These are phyloP conservation scores for Filobasidium wieringae DNA, from an alignment of 768 basidiomycete genomes.

Conservation along the genomic window DNA sequence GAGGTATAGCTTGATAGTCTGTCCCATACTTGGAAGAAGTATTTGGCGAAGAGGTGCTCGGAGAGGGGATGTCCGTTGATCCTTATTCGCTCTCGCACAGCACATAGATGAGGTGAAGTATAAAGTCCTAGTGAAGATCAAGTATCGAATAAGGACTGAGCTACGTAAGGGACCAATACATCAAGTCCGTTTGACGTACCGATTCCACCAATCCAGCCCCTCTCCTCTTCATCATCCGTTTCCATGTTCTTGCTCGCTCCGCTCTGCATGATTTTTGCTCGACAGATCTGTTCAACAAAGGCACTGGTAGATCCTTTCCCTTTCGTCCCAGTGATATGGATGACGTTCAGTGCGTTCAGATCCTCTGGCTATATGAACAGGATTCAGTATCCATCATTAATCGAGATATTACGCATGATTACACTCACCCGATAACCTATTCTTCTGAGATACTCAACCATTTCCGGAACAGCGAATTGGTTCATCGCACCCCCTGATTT, in stretches of 20 bases:
- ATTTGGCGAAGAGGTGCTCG: slow-evolving; percentile 74
- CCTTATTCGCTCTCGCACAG: slow-evolving; percentile 88
- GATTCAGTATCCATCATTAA: no score
- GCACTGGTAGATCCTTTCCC: slow-evolving; percentile 97
- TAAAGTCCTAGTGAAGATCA: slow-evolving; percentile 57
- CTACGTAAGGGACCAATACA: background rate
- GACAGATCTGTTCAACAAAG: slow-evolving; percentile 74
- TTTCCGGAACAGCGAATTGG: slow-evolving; percentile 65
- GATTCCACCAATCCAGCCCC: slow-evolving; percentile 10
- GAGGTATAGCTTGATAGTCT: slow-evolving; percentile 22
- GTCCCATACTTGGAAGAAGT: slow-evolving; percentile 96
- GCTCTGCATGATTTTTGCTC: slow-evolving; percentile 45
- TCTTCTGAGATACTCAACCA: slow-evolving; percentile 73
- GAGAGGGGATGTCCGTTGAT: slow-evolving; percentile 82
- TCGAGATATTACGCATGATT: background rate
- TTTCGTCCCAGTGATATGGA: slow-evolving; percentile 96
- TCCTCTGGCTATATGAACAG: slow-evolving; percentile 54
- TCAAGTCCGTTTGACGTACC: slow-evolving; percentile 1
- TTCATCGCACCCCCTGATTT: slow-evolving; percentile 55
- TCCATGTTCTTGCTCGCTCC: slow-evolving; percentile 4
- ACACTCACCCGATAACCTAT: slow-evolving; percentile 73
- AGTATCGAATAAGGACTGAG: background rate
- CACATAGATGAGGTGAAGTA: slow-evolving; percentile 91
- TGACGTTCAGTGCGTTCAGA: slow-evolving; percentile 75
- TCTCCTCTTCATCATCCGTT: slow-evolving; percentile 2